Evolutionary conservation across 1,139 yeast genomes (phyloP), one percentile per base, ranked within the genome.

Genomic region (Geotrichum fermentans): DNA sequence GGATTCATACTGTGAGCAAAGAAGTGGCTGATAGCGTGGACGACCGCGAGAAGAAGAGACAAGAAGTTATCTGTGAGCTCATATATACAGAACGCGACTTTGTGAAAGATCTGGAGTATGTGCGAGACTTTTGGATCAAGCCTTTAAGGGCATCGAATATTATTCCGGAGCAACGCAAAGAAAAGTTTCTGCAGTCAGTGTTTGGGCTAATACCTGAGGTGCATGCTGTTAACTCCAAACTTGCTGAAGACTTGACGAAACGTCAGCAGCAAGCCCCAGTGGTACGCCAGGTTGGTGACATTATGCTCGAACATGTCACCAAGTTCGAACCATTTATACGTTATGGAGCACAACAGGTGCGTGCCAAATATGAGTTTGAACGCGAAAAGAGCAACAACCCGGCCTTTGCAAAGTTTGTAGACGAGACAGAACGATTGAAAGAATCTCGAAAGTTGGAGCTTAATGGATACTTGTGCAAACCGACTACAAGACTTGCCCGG

Each of bases 301-400:
- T 92, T 1, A 82, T 92, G 56, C 69, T 90, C 52, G 94, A 89
- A 57, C 83, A 75, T 63, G 88, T 89, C 30, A 88, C 92, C 10
- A 78, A 79, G 56, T 90, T 92, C 67, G 96, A 89, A 55, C 96
- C 97, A 2, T 92, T 90, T 67, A 83, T 92, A 46, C 77, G 83
- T 43, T 92, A 92, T 64, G 95, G 96, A 51, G 97, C 97, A n/a
- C 89, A 92, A 52, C 94, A 94, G 65, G 89, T 92, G 49, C 89
- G 88, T 69, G 98, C 97, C 11, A 88, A 89, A 65, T 89, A 88
- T 67, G 96, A 92, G 66, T 89, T 89, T 68, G 98, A 92, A 69
- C 77, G 96, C 47, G 98, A 92, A 63, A 88, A 89, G 65, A 83
- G 88, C 52, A 87, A 83, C 26, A 92, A 94, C 66, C 83, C 94